Evolutionary conservation across 306 rosid species (phyloP), one percentile per base, ranked within the genome.

Genomic region (Arachis hypogaea): DNA sequence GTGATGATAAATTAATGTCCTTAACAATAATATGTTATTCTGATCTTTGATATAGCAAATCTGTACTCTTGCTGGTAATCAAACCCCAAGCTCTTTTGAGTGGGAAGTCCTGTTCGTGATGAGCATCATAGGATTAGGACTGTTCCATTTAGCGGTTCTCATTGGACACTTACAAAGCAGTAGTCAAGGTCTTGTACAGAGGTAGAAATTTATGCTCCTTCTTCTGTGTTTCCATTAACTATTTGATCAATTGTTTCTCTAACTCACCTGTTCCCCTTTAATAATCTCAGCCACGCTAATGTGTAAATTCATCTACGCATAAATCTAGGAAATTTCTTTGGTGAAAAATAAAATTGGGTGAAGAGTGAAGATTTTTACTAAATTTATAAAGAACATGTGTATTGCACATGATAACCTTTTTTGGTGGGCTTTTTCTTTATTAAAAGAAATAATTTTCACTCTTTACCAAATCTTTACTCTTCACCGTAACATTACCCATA

Each of bases 141-240:
- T 93, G 69, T 86, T 93, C 79, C 97, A 88, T 71, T 90, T 93
- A 40, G 98, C 97, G 55, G 88, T 90, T 75, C 97, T 93, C 80
- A 88, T 93, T 65, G 97, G 98, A 74, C 84, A 93, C 63, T 87
- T 93, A 86, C 98, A 93, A 76, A 90, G 88, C 85, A 90, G 88
- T 81, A 95, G 90, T 80, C 98, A 88, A 69, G 91, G 89, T 72
- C 98, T 93, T 74, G 98, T 87, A 47, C 85, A 75, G 72, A 85
- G 98, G 98, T 93, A 83, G 45, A 47, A 43, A 43, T 22, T 61
- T 59, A 18, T n/a, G 40, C 45, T 30, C 10, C 42, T 64, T 7
- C 14, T 85, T 43, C 10, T 7, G 47, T 52, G 9, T 11, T 56
- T 7, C 52, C 7, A 46, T 55, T 68, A 22, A 46, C 38, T 67